Evolutionary conservation across 441 rosid genomes (phyloP).

Genomic region (Syzygium malaccense): DNA sequence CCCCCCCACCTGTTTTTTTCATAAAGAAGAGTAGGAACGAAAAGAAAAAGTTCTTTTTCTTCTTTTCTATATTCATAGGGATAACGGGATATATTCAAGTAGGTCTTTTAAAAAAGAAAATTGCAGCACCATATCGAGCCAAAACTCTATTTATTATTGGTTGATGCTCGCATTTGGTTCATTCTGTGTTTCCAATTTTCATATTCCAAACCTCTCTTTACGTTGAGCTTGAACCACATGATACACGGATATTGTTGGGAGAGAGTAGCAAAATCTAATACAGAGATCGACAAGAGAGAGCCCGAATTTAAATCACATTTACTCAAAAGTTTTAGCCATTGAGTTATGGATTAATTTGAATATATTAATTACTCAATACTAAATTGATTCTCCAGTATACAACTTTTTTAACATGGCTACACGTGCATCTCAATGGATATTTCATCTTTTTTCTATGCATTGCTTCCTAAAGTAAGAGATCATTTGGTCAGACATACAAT

Average conservation of each 20-base stretch:
- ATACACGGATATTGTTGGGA: no score
- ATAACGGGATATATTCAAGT: not conserved
- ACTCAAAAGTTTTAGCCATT: not conserved
- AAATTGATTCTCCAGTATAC: fast-evolving
- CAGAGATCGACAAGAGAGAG: no score
- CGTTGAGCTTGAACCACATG: not conserved
- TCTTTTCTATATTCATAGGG: not conserved
- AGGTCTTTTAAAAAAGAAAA: not conserved
- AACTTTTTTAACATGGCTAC: not conserved
- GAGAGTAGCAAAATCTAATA: not conserved
- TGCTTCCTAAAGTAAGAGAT: not conserved
- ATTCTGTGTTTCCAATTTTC: not conserved
- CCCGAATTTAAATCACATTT: no score
- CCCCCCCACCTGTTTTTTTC: no score
- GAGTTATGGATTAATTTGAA: not conserved
- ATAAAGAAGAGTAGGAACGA: not conserved
- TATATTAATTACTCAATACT: not conserved
- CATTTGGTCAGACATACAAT: not conserved
- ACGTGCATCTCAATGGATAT: fast-evolving
- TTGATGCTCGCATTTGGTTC: not conserved
- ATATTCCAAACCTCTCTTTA: not conserved
- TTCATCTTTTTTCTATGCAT: not conserved
- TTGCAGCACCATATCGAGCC: not conserved
- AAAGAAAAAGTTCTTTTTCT: no score
- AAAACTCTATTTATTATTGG: not conserved